Base-by-base conservation (phyloP, 1,284 basidiomycete genomes). In the Cerrena zonata region DNA sequence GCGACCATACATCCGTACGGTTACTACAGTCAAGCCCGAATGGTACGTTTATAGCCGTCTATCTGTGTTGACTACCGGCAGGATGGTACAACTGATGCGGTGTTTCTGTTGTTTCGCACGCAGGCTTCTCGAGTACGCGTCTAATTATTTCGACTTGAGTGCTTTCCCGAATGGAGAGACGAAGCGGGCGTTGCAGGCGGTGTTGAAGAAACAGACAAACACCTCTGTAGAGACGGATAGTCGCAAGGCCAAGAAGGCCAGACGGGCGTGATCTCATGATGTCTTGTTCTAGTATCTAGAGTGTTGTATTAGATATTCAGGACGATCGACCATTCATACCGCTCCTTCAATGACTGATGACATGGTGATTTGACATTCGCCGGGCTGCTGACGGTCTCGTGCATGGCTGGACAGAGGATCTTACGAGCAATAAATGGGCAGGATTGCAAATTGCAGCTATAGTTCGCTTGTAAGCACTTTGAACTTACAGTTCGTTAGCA, bases 11-110 rank as follows among this genome's bases (percentile, higher is more conserved):
- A 94, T 99, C 61, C 84, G 95, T 37, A 96, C 91, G 0, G 91
- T 95, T 19, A 89, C 93, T 1, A 92, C 94, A 56, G 80, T 98
- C 50, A 78, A 82, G 61, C 80, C 89, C 1, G 94, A 97, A 63
- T 98, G 96, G 92, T 90, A 64, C 27, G 79, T 65, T 0, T 57
- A 37, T 25, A n/a, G 12, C 37, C 22, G 7, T 37, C 21, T 27
- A 22, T 13, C 13, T n/a, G n/a, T n/a, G n/a, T n/a, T n/a, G n/a
- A 43, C 24, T 1, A 19, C 10, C 21, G 41, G 36, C 21, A 12
- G 12, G 1, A 43, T 45, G 22, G 12, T 13, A 13, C 24, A 13
- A 42, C 41, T 23, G 5, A 10, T 22, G 41, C 24, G 41, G 18
- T 22, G 41, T 24, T 48, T 50, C 49, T 42, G 41, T 19, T 22